Evolutionary conservation across 208 protist genomes (phyloP).

Genomic region (Trypanosomatidae sp.): DNA sequence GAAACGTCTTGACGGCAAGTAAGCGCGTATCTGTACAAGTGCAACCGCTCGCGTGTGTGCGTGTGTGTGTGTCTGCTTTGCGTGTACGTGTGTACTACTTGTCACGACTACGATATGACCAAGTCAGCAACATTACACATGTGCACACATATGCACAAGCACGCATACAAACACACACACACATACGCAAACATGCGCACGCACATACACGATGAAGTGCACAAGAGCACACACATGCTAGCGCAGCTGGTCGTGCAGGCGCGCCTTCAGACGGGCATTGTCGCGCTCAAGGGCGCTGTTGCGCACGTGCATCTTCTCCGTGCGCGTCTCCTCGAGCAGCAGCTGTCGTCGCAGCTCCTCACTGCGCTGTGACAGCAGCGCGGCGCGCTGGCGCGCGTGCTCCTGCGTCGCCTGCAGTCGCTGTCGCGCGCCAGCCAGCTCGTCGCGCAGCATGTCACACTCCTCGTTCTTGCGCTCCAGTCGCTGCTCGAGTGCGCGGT

Average conservation of each 20-base stretch:
- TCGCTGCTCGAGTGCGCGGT: slow-evolving; percentile 19
- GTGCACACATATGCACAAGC: too few relatives aligned
- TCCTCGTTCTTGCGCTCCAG: slow-evolving; percentile 18
- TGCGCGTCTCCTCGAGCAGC: slow-evolving; percentile 55
- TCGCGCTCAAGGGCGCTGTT: slow-evolving; percentile 57
- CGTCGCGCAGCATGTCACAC: slow-evolving; percentile 27
- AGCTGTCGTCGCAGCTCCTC: slow-evolving; percentile 75
- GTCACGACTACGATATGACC: too few relatives aligned
- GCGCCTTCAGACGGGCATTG: slow-evolving; percentile 25
- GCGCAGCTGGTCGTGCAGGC: slow-evolving; percentile 5
- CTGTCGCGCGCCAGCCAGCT: slow-evolving; percentile 26
- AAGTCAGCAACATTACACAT: too few relatives aligned
- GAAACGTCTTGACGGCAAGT: too few relatives aligned
- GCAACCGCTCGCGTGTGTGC: not conserved
- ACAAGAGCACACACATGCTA: not conserved
- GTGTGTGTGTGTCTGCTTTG: not conserved
- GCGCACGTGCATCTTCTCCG: slow-evolving; percentile 49
- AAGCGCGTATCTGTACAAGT: too few relatives aligned
- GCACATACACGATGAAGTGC: not conserved
- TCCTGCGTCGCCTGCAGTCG: slow-evolving; percentile 29
- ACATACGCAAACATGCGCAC: too few relatives aligned
- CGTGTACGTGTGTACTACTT: slow-evolving; percentile 1
- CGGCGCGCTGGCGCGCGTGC: slow-evolving; percentile 20
- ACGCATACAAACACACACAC: too few relatives aligned
- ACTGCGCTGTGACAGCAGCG: slow-evolving; percentile 30